Evolutionary conservation across 345 rosid species (phyloP).

Genomic region (Theobroma cacao): DNA sequence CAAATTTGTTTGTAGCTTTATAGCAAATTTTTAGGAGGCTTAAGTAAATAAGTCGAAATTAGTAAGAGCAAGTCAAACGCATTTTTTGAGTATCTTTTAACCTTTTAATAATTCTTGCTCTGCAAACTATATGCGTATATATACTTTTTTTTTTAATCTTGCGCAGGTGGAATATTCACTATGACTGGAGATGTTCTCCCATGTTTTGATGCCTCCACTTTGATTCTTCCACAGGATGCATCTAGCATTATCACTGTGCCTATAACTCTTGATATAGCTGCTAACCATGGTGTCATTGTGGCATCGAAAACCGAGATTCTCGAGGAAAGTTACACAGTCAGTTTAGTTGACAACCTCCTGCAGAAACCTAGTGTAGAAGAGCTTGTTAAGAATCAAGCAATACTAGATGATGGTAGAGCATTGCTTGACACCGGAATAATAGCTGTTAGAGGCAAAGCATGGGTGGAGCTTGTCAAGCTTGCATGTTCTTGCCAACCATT

Average conservation of each 20-base stretch:
- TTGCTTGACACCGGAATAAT: constrained; percentile 95
- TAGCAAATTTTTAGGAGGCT: too few relatives aligned
- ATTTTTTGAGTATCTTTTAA: not conserved
- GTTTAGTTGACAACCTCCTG: constrained; percentile 75
- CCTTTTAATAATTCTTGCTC: not conserved
- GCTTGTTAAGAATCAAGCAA: constrained; percentile 66
- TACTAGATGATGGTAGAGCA: constrained; percentile 84
- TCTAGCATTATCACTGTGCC: constrained; percentile 91
- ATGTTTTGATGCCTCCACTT: constrained; percentile 82
- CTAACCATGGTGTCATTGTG: constrained; percentile 93
- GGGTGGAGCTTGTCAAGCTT: constrained; percentile 75
- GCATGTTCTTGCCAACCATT: constrained; percentile 73
- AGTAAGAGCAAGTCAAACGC: too few relatives aligned
- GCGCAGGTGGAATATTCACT: constrained; percentile 76
- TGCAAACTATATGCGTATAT: not conserved
- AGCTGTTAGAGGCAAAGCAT: constrained; percentile 88
- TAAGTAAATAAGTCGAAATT: too few relatives aligned
- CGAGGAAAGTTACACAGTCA: constrained; percentile 38
- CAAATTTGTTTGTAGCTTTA: too few relatives aligned
- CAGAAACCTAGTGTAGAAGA: constrained; percentile 85
- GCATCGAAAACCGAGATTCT: constrained; percentile 51
- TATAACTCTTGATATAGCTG: constrained; percentile 89
- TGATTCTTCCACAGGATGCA: constrained; percentile 78
- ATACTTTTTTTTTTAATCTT: not conserved
- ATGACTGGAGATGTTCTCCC: constrained; percentile 99